A percentile compares a stretch with the other conserved stretches of the same genome.
Evolutionary conservation across 768 basidiomycete species (phyloP).

Genomic region (Hygrocybe punicea): DNA sequence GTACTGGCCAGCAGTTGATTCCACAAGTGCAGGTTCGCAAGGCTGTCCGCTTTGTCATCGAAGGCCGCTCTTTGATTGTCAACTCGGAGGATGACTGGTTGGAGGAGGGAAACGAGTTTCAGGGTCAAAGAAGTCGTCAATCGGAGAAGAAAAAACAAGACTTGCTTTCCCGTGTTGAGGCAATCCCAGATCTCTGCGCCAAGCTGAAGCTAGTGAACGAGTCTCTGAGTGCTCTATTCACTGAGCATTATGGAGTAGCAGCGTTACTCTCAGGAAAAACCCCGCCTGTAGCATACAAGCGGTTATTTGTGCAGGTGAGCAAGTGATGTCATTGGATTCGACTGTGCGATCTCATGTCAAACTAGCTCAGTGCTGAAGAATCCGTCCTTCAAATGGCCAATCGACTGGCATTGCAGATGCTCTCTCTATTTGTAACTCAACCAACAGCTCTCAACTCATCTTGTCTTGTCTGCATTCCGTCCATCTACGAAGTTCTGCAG

Average conservation of each 20-base stretch:
- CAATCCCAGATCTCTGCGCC: not conserved
- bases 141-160: not conserved
- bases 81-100: conserved; percentile 1
- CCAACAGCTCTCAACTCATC: conserved; percentile 4
- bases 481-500: conserved; percentile 12
- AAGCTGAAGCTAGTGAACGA: conserved; percentile 1
- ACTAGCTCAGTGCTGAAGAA: conserved; percentile 21
- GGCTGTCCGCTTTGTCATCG: conserved; percentile 2
- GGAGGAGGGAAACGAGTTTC: conserved; percentile 4
- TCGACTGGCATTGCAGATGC: conserved; percentile 8
- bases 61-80: not conserved
- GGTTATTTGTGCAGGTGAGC: conserved; percentile 12
- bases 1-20: conserved; percentile 9
- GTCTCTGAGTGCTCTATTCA: conserved; percentile 5
- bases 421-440: conserved; percentile 7
- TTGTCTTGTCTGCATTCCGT: conserved; percentile 11
- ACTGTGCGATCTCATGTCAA: not conserved
- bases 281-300: conserved; percentile 1
- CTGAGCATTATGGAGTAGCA: conserved; percentile 5
- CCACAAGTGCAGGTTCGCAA: conserved; percentile 5
- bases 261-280: not conserved
- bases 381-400: conserved; percentile 22
- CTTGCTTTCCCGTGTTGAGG: not conserved
- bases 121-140: not conserved
- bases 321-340: not conserved